phyloP scores from a whole-genome alignment of 2,329 filamentous ascomycete species.

The Exophiala lecanii-corni region DNA sequence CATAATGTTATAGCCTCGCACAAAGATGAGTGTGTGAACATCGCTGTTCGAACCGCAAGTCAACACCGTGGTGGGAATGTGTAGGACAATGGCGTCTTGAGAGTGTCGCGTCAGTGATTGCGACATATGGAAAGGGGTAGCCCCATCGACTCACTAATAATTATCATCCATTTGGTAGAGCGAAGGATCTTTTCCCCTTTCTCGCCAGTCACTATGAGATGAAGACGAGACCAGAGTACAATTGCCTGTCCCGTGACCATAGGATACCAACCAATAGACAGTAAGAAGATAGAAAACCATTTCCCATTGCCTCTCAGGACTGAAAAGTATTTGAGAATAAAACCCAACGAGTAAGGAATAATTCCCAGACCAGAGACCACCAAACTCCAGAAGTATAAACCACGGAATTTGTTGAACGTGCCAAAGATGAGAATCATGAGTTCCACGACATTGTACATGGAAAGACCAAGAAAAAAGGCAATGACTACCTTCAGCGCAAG shows the following conservation, averaged over 20 bases:
- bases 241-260: conserved; percentile 48
- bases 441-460: conserved; percentile 49
- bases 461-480: conserved; percentile 43
- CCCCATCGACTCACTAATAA: conserved; percentile 30
- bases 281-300: conserved; percentile 39
- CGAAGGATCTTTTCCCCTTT: conserved; percentile 36
- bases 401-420: conserved; percentile 43
- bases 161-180: conserved; percentile 44
- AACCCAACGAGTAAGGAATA: conserved; percentile 43
- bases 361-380: conserved; percentile 41
- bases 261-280: conserved; percentile 44
- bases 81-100: conserved; percentile 39
- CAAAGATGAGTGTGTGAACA: conserved; percentile 26
- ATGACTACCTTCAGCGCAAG: conserved; percentile 40
- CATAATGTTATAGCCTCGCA: conserved; percentile 41
- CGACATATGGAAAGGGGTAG: too few relatives aligned
- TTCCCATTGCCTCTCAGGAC: conserved; percentile 29
- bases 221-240: conserved; percentile 48
- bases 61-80: conserved; percentile 44
- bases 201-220: conserved; percentile 37
- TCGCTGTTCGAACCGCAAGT: conserved; percentile 40
- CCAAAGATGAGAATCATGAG: conserved; percentile 46
- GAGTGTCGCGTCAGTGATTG: too few relatives aligned
- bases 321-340: conserved; percentile 45
- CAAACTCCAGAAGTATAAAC: conserved; percentile 50